phyloP scores from a whole-genome alignment of 768 basidiomycete genomes.

The Galerina sulciceps region DNA sequence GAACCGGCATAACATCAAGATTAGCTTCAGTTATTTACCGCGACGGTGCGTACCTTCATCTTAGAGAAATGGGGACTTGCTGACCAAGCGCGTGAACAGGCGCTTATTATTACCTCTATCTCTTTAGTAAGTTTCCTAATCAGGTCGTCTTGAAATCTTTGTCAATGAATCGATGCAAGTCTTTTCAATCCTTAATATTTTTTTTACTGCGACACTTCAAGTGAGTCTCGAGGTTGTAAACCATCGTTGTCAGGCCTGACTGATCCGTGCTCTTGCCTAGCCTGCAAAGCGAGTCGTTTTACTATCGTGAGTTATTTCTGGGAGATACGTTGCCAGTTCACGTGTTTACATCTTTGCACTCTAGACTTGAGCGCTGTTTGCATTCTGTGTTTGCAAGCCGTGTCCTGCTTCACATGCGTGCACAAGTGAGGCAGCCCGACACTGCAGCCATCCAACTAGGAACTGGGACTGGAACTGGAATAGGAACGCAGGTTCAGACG shows the following conservation, averaged over 20 bases:
- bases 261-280: background rate
- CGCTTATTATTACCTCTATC: constrained; percentile 6
- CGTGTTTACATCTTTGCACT: no score
- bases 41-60: background rate
- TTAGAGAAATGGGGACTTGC: background rate
- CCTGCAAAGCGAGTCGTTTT: background rate
- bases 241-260: background rate
- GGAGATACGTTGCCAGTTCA: no score
- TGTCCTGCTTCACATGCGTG: constrained; percentile 6
- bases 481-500: no score
- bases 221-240: background rate
- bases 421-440: background rate
- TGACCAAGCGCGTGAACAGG: background rate
- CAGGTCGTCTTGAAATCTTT: no score
- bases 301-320: background rate
- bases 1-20: background rate
- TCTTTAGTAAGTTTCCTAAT: background rate
- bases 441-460: background rate
- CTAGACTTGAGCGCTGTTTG: constrained; percentile 4
- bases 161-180: background rate
- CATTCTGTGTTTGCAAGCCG: constrained; percentile 8
- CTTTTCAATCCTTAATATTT: constrained; percentile 5
- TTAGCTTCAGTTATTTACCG: constrained; percentile 3
- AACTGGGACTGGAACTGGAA: no score
- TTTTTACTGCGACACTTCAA: constrained; percentile 3